These are phyloP conservation scores for Picocystis salinarum DNA, from an alignment of 139 green algal species.

Conservation along the genomic window DNA sequence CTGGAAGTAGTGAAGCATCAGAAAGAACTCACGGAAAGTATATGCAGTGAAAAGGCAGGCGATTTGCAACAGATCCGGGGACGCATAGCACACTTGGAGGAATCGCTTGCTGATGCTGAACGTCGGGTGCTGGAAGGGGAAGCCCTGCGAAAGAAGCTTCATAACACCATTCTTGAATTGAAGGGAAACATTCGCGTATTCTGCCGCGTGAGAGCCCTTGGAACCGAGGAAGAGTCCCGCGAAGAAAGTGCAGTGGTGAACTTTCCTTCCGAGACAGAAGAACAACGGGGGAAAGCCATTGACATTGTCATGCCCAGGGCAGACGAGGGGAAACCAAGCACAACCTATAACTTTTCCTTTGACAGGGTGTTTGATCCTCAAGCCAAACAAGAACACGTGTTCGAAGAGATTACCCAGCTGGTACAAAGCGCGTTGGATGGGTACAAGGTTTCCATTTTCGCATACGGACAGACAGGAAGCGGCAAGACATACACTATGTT, in stretches of 20 bases:
- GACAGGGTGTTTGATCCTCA: slow-evolving; percentile 65
- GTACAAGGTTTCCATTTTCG: slow-evolving; percentile 83
- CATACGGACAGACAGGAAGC: slow-evolving; percentile 68
- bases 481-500: slow-evolving; percentile 77
- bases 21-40: background rate
- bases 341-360: slow-evolving; percentile 30
- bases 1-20: slow-evolving; percentile 5
- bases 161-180: slow-evolving; percentile 15
- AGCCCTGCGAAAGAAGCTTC: slow-evolving; percentile 2
- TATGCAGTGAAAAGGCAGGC: too few species aligned
- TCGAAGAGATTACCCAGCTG: slow-evolving; percentile 72
- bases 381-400: slow-evolving; percentile 46
- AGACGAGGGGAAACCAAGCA: slow-evolving; percentile 7
- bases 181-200: slow-evolving; percentile 19
- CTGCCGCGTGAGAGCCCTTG: slow-evolving; percentile 10
- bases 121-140: too few species aligned
- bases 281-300: slow-evolving; percentile 24
- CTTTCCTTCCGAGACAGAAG: too few species aligned
- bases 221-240: too few species aligned
- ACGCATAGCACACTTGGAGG: too few species aligned
- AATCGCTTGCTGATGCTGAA: too few species aligned
- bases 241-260: too few species aligned
- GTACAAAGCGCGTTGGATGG: slow-evolving; percentile 70
- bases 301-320: slow-evolving; percentile 17
- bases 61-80: too few species aligned